Base-by-base conservation (phyloP, 305 asterid genomes). In the Fraxinus sp. region DNA sequence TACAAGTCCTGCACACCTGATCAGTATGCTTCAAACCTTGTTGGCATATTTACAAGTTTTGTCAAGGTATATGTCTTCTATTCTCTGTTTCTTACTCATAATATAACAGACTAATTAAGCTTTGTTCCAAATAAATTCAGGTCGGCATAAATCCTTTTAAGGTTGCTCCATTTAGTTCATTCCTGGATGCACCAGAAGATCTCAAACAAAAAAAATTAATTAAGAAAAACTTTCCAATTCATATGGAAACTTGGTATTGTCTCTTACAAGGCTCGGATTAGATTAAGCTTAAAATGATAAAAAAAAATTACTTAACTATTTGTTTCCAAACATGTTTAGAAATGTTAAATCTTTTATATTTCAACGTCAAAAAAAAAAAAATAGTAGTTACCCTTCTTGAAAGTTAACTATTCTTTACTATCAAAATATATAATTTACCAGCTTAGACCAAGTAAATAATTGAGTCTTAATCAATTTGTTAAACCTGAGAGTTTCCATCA, bases 11-110 rank as follows among this genome's bases (percentile, higher is more conserved):
- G 85, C 76, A 88, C 98, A 39, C 91, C 92, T 74, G 98, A 91
- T 77, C 95, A 92, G 81, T 93, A 93, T 76, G 91, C 95, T 36
- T 82, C 97, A 22, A 88, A 86, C 80, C 95, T 95, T 59, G 84
- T 90, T 20, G 85, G 89, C 80, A 91, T 85, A 66, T 92, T 91
- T 89, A 43, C 90, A 0, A 83, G 41, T 72, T 92, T 92, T 52
- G 80, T 93, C 84, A 85, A 84, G 98, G 98, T 92, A 90, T 36
- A 13, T 71, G 10, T 33, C 7, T 7, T 68, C 14, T 3, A 20
- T n/a, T 33, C 37, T 46, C 22, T 36, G 13, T 16, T 35, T 79
- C 66, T 26, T 30, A 4, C 14, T 8, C 59, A 80, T 26, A 26
- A 2, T 18, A 26, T 32, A 28, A 64, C 72, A 66, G 13, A 68